Percentiles rank a stretch among this genome's conserved stretches.
phyloP scores from a whole-genome alignment of 163 green algal species.

The Coccomyxa subellipsoidea region DNA sequence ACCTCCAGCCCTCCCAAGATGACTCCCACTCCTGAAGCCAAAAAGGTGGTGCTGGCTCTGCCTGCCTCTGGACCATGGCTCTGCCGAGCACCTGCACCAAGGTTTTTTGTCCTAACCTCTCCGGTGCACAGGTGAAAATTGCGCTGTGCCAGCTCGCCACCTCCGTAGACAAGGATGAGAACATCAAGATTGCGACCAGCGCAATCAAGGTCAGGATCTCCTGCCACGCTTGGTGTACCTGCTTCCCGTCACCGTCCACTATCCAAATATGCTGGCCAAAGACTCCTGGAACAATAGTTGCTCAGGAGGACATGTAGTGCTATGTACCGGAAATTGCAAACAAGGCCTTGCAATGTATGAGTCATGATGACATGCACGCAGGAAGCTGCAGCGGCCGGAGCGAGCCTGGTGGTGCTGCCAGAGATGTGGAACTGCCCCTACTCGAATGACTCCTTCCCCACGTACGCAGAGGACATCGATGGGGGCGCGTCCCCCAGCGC shows the following conservation, averaged over 20 bases:
- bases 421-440: conserved; percentile 99
- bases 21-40: background rate
- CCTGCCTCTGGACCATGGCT: too few species aligned
- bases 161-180: conserved; percentile 54
- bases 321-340: background rate
- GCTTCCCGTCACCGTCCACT: background rate
- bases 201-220: conserved; percentile 41
- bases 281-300: background rate
- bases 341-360: background rate
- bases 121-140: conserved; percentile 53
- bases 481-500: conserved; percentile 51
- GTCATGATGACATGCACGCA: conserved; percentile 15
- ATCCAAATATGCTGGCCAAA: background rate
- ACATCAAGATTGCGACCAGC: conserved; percentile 48
- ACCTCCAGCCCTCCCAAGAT: background rate
- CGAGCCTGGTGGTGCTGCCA: conserved; percentile 86
- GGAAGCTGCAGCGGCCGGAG: conserved; percentile 65
- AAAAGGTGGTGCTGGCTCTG: background rate
- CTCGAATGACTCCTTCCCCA: conserved; percentile 89
- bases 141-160: conserved; percentile 64
- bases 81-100: too few species aligned
- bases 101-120: background rate
- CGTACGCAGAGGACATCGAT: conserved; percentile 88
- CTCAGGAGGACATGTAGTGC: background rate
- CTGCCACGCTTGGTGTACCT: background rate